Evolutionary conservation across 2,329 filamentous ascomycete species (phyloP).

Genomic region (Aureobasidium zeae): DNA sequence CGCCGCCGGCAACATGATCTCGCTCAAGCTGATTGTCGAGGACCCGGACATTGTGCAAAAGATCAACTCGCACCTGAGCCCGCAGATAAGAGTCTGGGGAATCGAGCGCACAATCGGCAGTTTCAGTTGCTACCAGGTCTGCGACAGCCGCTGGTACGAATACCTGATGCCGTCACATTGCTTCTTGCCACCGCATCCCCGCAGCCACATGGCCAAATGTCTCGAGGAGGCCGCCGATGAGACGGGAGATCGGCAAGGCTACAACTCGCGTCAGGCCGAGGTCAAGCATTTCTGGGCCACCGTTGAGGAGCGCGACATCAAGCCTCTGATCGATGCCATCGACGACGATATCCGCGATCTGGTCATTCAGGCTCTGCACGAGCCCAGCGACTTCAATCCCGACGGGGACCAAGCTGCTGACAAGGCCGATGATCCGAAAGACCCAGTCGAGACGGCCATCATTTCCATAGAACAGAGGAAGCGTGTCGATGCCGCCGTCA

Average conservation of each 20-base stretch:
- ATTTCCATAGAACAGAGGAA: slow-evolving; percentile 17
- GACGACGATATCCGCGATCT: slow-evolving; percentile 54
- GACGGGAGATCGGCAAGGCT: slow-evolving; percentile 60
- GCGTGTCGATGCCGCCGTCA: slow-evolving; percentile 36
- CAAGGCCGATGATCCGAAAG: slow-evolving; percentile 11
- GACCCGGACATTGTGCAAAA: slow-evolving; percentile 78
- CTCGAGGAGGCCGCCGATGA: slow-evolving; percentile 69
- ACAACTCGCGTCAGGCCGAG: slow-evolving; percentile 62
- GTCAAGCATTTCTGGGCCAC: slow-evolving; percentile 73
- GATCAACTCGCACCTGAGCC: slow-evolving; percentile 76
- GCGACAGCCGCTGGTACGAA: slow-evolving; percentile 94
- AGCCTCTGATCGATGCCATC: slow-evolving; percentile 53
- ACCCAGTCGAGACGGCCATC: slow-evolving; percentile 13
- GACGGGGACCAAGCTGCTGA: slow-evolving; percentile 19
- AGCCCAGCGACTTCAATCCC: slow-evolving; percentile 26
- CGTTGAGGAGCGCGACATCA: slow-evolving; percentile 70
- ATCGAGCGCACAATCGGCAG: slow-evolving; percentile 79
- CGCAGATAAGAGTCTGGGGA: slow-evolving; percentile 92
- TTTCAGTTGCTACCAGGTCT: slow-evolving; percentile 91
- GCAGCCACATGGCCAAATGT: slow-evolving; percentile 74
- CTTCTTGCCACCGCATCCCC: slow-evolving; percentile 83
- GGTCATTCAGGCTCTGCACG: slow-evolving; percentile 50
- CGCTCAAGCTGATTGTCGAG: slow-evolving; percentile 90
- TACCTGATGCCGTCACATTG: slow-evolving; percentile 92
- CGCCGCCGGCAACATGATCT: slow-evolving; percentile 90